phyloP scores from a whole-genome alignment of 2,329 filamentous ascomycete genomes.

The Escovopsis weberi region DNA sequence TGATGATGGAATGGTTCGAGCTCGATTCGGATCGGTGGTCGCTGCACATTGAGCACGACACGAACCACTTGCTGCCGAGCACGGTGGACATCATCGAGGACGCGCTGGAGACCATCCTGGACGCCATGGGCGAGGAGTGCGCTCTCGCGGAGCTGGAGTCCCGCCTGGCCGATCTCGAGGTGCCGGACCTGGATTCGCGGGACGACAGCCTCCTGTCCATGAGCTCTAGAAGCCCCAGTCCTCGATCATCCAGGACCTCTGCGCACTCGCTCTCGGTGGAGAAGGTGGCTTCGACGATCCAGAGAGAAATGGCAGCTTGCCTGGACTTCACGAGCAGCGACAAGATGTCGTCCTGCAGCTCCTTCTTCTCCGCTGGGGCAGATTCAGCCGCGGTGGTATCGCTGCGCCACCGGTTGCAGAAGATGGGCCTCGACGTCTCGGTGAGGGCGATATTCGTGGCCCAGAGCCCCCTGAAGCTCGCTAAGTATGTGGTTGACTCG shows the following conservation, averaged over 20 bases:
- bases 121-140: neutral
- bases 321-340: neutral
- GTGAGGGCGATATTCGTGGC: neutral
- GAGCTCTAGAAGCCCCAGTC: neutral
- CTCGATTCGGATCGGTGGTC: slow-evolving; percentile 1
- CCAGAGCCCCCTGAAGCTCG: neutral
- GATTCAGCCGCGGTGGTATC: slow-evolving; percentile 1
- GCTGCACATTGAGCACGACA: slow-evolving; percentile 5
- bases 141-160: neutral
- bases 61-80: neutral
- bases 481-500: neutral
- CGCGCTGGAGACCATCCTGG: neutral
- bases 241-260: neutral
- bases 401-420: slow-evolving; percentile 1
- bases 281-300: neutral
- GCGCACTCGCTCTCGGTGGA: neutral
- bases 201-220: neutral
- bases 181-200: neutral
- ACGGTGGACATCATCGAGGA: neutral
- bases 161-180: neutral
- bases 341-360: neutral
- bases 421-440: neutral
- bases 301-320: neutral
- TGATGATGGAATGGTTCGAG: slow-evolving; percentile 5
- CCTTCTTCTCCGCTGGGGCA: slow-evolving; percentile 3